These are phyloP conservation scores for Aspergillus puulaauensis DNA, from an alignment of 2,329 filamentous ascomycete genomes.

Conservation along the genomic window DNA sequence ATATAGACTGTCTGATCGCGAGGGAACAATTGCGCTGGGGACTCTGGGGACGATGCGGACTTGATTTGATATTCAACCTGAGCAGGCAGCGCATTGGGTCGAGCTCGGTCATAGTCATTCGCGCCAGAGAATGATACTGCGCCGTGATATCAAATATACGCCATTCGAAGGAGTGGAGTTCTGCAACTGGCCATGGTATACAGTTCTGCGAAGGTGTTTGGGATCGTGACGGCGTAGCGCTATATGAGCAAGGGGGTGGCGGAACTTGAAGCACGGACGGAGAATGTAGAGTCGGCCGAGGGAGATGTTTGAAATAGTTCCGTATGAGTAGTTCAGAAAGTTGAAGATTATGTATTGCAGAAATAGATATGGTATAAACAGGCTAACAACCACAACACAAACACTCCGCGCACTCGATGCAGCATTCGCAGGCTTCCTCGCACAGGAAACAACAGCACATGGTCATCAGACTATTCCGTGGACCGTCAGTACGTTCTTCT, in stretches of 20 bases:
- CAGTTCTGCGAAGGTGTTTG: conserved; percentile 32
- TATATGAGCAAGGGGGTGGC: conserved; percentile 29
- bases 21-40: conserved; percentile 45
- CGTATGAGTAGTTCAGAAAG: not conserved
- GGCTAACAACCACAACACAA: conserved; percentile 19
- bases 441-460: conserved; percentile 24
- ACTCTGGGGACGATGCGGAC: conserved; percentile 47
- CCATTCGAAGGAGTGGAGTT: conserved; percentile 37
- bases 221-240: conserved; percentile 26
- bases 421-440: conserved; percentile 22
- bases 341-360: not conserved
- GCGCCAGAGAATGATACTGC: conserved; percentile 37
- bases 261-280: conserved; percentile 37
- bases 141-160: conserved; percentile 39
- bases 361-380: conserved; percentile 2
- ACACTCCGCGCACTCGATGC: conserved; percentile 18
- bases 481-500: not conserved
- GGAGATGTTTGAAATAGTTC: not conserved
- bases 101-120: conserved; percentile 17
- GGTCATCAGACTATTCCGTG: conserved; percentile 13
- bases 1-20: conserved; percentile 42
- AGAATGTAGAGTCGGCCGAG: conserved; percentile 22
- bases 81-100: conserved; percentile 12
- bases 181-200: conserved; percentile 36
- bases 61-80: conserved; percentile 42